Base-by-base conservation (phyloP, 78 protist species). In the Dictyostelium capitatum region DNA sequence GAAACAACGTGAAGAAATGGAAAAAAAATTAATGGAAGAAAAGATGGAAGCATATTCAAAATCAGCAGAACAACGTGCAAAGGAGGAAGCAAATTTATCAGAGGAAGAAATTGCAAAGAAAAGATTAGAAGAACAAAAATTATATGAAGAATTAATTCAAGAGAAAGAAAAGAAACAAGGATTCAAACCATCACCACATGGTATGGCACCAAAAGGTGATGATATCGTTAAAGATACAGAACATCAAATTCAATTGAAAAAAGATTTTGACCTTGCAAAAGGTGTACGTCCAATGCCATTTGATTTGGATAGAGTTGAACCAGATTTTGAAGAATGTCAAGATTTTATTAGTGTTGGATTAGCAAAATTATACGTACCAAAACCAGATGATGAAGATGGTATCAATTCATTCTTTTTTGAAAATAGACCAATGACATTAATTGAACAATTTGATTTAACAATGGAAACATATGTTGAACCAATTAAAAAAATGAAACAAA, bases 311-410 rank as follows among this genome's bases (percentile, higher is more conserved):
- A 37, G 75, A 28, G 48, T 12, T 3, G 75, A 67, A 67, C 75
- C 75, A 30, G 15, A 43, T 20, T 67, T 32, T 67, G 75, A 67
- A 15, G 48, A 67, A 32, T 67, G 75, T 32, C 75, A 67, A 67
- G 75, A 67, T 25, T 67, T 67, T 32, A 67, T 32, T 25, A 12
- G 10, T 51, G 56, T 1, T 51, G 56, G 56, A 14, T 8, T 14
- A 51, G 1, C 15, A 14, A 12, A 4, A 14, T 51, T 51, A 51
- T 51, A 67, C 6, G 10, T 11, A 62, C 70, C 70, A 62, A 62
- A 23, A 62, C 19, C 37, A 25, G 37, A 32, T 67, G 75, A 67
- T 6, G 20, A 17, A 17, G 75, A 67, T 3, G 75, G 19, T 0
- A 67, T 32, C 48, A 67, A 1, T 32, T 15, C 11, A 37, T 37